Base-by-base conservation (phyloP, 495 filamentous ascomycete genomes). In the Penicillium bialowiezense region DNA sequence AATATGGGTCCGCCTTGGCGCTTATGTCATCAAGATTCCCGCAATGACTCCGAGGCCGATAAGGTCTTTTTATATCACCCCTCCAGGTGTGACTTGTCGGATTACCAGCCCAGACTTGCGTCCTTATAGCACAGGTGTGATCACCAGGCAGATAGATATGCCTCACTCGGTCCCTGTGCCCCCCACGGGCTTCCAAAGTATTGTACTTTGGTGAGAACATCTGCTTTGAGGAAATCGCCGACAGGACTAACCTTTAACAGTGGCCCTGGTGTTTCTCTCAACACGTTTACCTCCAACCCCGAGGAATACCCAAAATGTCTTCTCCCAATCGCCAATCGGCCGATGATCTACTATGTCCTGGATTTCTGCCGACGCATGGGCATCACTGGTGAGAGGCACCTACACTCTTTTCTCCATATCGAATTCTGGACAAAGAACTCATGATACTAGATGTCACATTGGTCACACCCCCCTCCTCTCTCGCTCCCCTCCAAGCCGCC, bases 291-390 rank as follows among this genome's bases (percentile, higher is more conserved):
- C 3, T 84, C 89, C 7, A 89, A 87, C 45, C 86, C 91, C 4
- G 86, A 92, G 65, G 89, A 95, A 59, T 50, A 41, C 21, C 57
- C 54, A 7, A 98, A 97, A 71, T 88, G 88, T 39, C 80, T 98
- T 7, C 73, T 97, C 20, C 90, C 91, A 7, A 87, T 97, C 43
- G 93, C 92, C 47, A 97, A 97, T 68, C 77, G 91, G 47, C 92
- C 92, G 0, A 96, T 97, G 93, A 80, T 98, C 28, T 96, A 86
- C 82, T 97, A 96, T 67, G 84, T 89, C 0, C 75, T 98, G 37
- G 90, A 96, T 51, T 97, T 88, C 72, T 95, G 90, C 60, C 87
- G 91, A 64, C 77, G 89, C 14, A 86, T 86, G 64, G 91, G 90
- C 50, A 83, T 96, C 50, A 87, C 85, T 58, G 81, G 89, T 91